These are phyloP conservation scores for Penicillium griseofulvum DNA, from an alignment of 2,329 filamentous ascomycete species.

Conservation along the genomic window DNA sequence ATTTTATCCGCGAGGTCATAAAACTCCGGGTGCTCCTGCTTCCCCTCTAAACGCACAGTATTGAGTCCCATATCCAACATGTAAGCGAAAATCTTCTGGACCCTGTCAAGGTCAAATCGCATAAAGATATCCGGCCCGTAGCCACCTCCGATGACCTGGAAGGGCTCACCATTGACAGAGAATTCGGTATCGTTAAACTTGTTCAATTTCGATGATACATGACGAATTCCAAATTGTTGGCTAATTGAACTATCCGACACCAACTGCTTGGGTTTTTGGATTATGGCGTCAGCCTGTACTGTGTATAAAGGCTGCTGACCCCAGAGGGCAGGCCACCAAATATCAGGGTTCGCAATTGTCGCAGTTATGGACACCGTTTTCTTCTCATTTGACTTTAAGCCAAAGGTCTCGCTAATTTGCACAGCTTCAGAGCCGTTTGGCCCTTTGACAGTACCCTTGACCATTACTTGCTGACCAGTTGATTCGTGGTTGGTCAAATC, in stretches of 20 bases:
- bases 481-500: slow-evolving; percentile 38
- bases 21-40: slow-evolving; percentile 61
- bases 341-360: slow-evolving; percentile 44
- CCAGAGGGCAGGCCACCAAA: slow-evolving; percentile 65
- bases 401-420: slow-evolving; percentile 34
- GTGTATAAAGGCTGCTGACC: slow-evolving; percentile 56
- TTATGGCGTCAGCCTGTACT: slow-evolving; percentile 29
- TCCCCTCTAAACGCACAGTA: slow-evolving; percentile 63
- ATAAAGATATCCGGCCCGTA: slow-evolving; percentile 63
- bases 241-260: slow-evolving; percentile 37
- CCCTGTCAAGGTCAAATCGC: slow-evolving; percentile 52
- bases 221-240: slow-evolving; percentile 53
- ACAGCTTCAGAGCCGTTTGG: slow-evolving; percentile 12
- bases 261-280: slow-evolving; percentile 2
- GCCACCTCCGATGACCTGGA: slow-evolving; percentile 61
- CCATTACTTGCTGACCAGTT: slow-evolving; percentile 10
- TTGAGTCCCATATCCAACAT: slow-evolving; percentile 62
- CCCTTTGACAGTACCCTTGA: slow-evolving; percentile 24
- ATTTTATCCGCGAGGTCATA: slow-evolving; percentile 59
- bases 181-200: slow-evolving; percentile 56
- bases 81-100: slow-evolving; percentile 52
- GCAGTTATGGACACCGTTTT: slow-evolving; percentile 42
- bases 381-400: slow-evolving; percentile 39
- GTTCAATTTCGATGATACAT: slow-evolving; percentile 54
- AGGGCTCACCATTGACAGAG: slow-evolving; percentile 55